Conservation (phyloP, 306 rosid species). For the Dalbergia cochinchinensis region DNA sequence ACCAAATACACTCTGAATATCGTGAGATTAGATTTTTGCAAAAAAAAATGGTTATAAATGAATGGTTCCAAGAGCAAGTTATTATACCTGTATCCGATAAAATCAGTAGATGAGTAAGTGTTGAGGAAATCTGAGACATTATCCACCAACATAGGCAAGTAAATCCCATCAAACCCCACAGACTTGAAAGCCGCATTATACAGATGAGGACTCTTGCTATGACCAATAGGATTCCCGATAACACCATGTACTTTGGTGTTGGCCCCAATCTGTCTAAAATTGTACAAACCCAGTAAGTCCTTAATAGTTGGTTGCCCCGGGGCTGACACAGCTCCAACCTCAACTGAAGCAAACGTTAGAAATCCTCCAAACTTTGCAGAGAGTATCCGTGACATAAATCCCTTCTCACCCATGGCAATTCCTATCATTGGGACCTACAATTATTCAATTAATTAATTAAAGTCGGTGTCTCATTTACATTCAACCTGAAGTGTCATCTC, state of each 20-base stretch:
- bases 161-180: conserved; percentile 68
- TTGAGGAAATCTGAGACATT: conserved; percentile 57
- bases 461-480: neutral
- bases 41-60: neutral
- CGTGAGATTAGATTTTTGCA: too few species aligned
- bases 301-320: conserved; percentile 69
- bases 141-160: conserved; percentile 74
- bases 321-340: conserved; percentile 61
- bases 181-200: conserved; percentile 71
- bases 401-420: conserved; percentile 76
- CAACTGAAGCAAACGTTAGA: conserved; percentile 69
- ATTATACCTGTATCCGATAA: conserved; percentile 73
- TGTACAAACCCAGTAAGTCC: conserved; percentile 71
- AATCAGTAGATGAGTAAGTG: conserved; percentile 69
- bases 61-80: neutral
- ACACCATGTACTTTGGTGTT: conserved; percentile 76
- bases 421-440: conserved; percentile 73
- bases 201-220: conserved; percentile 71
- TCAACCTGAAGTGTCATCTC: neutral
- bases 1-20: too few species aligned
- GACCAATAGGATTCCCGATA: conserved; percentile 76
- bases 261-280: conserved; percentile 65
- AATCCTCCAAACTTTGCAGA: conserved; percentile 74
- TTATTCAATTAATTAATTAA: conserved; percentile 9
- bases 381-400: conserved; percentile 67